Base-by-base conservation (phyloP, 352 stramenopile genomes). In the Pythium phragmiticola region DNA sequence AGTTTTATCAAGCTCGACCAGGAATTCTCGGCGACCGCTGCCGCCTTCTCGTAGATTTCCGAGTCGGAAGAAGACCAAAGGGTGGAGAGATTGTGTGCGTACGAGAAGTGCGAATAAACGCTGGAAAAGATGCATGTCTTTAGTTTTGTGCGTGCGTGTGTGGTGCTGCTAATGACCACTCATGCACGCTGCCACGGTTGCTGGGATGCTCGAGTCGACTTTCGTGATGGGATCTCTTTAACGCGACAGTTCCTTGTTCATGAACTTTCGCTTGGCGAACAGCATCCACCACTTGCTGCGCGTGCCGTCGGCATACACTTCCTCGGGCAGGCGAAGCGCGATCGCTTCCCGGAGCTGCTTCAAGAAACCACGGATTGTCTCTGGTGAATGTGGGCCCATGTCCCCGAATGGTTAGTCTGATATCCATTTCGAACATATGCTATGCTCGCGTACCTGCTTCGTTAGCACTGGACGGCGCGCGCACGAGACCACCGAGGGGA, bases 221-320 rank as follows among this genome's bases (percentile, higher is more conserved):
- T 17, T n/a, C 12, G 39, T n/a, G 17, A 19, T 8, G 39, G 13
- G n/a, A 2, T 23, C 39, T 53, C 7, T 17, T 51, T 88, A 90
- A 67, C 80, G 79, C 47, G 65, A 56, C 52, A 97, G 78, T 70
- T 96, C 88, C 76, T 97, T 97, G 81, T 96, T 95, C 92, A 98
- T 97, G 68, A 98, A 98, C 77, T 96, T 96, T 76, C 87, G 78
- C 82, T 98, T 98, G 64, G 87, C 77, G 63, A 97, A 98, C 41
- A 94, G 70, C 84, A 95, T 96, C 92, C 92, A 98, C 88, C 92
- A 98, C 79, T 98, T 98, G 84, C 93, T 97, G 64, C 88, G 85
- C 61, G 78, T 73, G 60, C 81, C 87, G 63, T 96, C 76, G 56
- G 88, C 74, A 54, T 90, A 97, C 14, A 98, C 80, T 42, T 88